phyloP scores from a whole-genome alignment of 345 rosid species.

The Populus euphratica region DNA sequence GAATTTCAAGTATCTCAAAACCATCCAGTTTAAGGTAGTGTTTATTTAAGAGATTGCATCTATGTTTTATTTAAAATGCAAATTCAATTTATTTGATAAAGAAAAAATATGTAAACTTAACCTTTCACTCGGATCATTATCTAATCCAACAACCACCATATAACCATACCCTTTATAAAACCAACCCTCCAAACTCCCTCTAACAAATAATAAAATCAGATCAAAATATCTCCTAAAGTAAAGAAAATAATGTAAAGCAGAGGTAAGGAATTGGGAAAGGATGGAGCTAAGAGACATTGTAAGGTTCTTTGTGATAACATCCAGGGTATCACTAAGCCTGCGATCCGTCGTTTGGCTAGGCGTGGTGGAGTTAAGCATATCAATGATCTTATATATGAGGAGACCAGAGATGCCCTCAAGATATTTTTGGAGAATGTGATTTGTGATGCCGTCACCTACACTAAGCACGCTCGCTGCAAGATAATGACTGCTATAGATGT shows the following conservation, averaged over 20 bases:
- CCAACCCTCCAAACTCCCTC: no score
- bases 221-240: no score
- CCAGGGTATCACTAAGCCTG: constrained; percentile 37
- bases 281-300: constrained; percentile 50
- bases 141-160: no score
- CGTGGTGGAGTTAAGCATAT: constrained; percentile 54
- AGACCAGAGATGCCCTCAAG: constrained; percentile 46
- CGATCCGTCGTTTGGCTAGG: constrained; percentile 40
- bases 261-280: constrained; percentile 54
- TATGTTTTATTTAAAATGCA: no score
- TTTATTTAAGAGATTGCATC: no score
- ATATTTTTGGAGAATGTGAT: constrained; percentile 47
- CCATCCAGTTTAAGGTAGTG: no score
- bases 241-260: constrained; percentile 38
- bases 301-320: constrained; percentile 57
- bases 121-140: no score
- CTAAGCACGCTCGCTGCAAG: constrained; percentile 53
- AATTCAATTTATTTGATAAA: no score
- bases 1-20: no score
- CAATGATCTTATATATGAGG: constrained; percentile 50
- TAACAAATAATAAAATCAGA: no score
- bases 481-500: constrained; percentile 48
- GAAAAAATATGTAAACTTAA: no score
- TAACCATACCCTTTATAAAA: no score
- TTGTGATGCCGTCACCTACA: constrained; percentile 46